These are phyloP conservation scores for Sporopachydermia cereana DNA, from an alignment of 1,139 yeast genomes.

Conservation along the genomic window DNA sequence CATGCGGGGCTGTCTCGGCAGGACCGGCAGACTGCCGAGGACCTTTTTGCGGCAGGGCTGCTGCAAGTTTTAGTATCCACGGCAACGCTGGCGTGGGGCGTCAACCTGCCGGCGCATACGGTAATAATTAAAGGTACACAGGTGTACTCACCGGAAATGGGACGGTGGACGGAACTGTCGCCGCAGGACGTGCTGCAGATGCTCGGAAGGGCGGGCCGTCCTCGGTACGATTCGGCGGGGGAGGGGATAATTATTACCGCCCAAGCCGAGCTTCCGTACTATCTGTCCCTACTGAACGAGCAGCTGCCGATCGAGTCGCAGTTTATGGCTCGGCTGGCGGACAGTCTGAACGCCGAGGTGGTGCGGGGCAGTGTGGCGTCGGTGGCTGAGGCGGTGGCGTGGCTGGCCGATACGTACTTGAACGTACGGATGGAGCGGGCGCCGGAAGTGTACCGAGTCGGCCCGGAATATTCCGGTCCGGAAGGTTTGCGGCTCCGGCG, in stretches of 20 bases:
- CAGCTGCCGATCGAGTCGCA: slow-evolving; percentile 92
- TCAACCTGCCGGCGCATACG: slow-evolving; percentile 91
- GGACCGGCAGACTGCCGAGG: slow-evolving; percentile 75
- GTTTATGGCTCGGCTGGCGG: slow-evolving; percentile 57
- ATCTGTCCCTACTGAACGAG: slow-evolving; percentile 77
- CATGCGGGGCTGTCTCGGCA: slow-evolving; percentile 80
- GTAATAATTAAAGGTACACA: slow-evolving; percentile 94
- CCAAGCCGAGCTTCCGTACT: slow-evolving; percentile 77
- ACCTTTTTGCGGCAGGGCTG: slow-evolving; percentile 79
- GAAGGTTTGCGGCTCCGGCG: slow-evolving; percentile 37
- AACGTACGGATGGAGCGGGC: slow-evolving; percentile 69
- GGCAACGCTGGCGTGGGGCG: slow-evolving; percentile 98
- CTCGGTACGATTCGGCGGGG: slow-evolving; percentile 84
- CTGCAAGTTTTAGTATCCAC: slow-evolving; percentile 79
- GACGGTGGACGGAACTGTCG: slow-evolving; percentile 78
- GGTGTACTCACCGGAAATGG: slow-evolving; percentile 82
- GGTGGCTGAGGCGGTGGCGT: slow-evolving; percentile 56
- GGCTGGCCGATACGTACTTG: slow-evolving; percentile 75
- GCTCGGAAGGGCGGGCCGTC: slow-evolving; percentile 97
- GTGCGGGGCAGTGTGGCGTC: slow-evolving; percentile 56
- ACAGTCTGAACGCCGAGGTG: slow-evolving; percentile 77
- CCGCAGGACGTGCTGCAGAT: slow-evolving; percentile 93
- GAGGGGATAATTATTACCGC: slow-evolving; percentile 90
- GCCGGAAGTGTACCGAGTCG: slow-evolving; percentile 68
- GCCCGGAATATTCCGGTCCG: slow-evolving; percentile 51